phyloP scores from a whole-genome alignment of 2,329 filamentous ascomycete genomes.

The Exophiala sideris region DNA sequence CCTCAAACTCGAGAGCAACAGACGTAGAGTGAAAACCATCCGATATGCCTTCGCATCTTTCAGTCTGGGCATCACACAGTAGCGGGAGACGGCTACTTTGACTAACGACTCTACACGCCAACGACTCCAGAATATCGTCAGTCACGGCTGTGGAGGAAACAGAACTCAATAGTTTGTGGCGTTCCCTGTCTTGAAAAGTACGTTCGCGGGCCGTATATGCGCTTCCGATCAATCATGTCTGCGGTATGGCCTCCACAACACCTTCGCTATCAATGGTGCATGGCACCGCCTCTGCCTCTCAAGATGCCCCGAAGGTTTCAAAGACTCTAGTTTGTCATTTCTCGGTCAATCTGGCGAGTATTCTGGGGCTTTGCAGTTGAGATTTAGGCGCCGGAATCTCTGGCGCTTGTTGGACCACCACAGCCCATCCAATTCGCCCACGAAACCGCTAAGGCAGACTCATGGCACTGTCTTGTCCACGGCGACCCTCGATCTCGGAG shows the following conservation, averaged over 20 bases:
- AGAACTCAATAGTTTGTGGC: constrained; percentile 5
- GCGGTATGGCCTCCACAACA: constrained; percentile 2
- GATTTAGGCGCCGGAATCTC: constrained; percentile 22
- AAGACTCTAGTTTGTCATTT: background rate
- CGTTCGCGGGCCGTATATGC: background rate
- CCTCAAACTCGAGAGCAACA: no score
- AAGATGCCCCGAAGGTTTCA: background rate
- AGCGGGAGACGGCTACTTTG: no score
- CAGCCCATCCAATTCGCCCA: constrained; percentile 10
- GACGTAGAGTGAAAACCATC: no score
- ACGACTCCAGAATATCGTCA: no score
- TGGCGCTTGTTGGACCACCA: constrained; percentile 22
- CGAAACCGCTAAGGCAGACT: constrained; percentile 11
- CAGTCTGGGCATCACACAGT: no score
- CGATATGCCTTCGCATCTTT: no score
- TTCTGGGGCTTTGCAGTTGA: constrained; percentile 7
- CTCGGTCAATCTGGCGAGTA: constrained; percentile 3
- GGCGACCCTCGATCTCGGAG: constrained; percentile 6
- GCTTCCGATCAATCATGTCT: constrained; percentile 1
- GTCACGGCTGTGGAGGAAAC: background rate
- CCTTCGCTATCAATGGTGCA: constrained; percentile 2
- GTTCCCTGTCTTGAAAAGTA: constrained; percentile 4
- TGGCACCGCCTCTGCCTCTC: constrained; percentile 1
- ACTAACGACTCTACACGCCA: no score
- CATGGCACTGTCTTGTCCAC: constrained; percentile 2